Evolutionary conservation across 192 early-diverging fungal species (phyloP).

Genomic region (Linnemannia hyalina): DNA sequence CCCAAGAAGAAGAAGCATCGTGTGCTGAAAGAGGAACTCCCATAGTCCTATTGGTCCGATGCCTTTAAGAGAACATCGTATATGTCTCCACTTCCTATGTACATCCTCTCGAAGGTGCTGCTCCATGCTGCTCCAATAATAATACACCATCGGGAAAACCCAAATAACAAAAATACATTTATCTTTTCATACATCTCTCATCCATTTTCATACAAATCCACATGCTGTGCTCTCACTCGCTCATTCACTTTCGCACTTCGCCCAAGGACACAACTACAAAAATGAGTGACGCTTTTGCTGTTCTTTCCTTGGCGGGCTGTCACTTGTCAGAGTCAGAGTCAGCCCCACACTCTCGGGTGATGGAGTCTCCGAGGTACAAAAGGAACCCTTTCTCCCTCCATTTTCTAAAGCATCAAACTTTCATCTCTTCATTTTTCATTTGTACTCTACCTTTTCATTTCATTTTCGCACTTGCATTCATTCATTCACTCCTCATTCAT

Average conservation of each 20-base stretch:
- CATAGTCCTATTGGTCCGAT: neutral
- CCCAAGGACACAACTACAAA: neutral
- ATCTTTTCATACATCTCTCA: neutral
- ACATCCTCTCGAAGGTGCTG: too few relatives aligned
- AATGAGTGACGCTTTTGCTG: neutral
- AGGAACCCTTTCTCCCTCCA: neutral
- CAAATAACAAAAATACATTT: conserved; percentile 7
- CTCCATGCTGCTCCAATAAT: neutral
- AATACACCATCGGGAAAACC: neutral
- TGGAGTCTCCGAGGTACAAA: neutral
- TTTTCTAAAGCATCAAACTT: neutral
- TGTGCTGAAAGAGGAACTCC: conserved; percentile 78
- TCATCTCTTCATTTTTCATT: neutral
- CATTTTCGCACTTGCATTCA: neutral
- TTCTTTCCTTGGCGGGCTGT: too few relatives aligned
- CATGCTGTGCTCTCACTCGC: neutral
- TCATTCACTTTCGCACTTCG: neutral
- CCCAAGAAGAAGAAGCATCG: conserved; percentile 92
- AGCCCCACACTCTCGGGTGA: too few relatives aligned
- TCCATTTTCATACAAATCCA: neutral
- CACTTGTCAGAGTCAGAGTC: too few relatives aligned
- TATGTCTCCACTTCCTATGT: too few relatives aligned
- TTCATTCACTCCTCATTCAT: conserved; percentile 2
- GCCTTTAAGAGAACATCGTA: too few relatives aligned
- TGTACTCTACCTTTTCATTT: neutral